Base-by-base conservation (phyloP, 371 early-diverging fungal genomes). In the Mortierella sp. region DNA sequence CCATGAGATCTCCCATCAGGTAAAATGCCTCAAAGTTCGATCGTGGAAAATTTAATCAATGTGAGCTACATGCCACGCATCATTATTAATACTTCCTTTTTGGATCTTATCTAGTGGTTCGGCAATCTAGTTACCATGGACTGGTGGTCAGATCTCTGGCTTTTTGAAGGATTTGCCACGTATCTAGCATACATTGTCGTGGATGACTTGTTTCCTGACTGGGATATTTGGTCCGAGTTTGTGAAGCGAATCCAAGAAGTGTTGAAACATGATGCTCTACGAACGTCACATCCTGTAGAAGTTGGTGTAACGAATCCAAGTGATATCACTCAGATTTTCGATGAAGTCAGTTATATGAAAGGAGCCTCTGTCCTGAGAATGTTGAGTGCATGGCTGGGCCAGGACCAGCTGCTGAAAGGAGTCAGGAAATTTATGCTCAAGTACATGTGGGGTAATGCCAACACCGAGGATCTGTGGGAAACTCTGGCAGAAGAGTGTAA, bases 131-230 rank as follows among this genome's bases (percentile, higher is more conserved):
- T 96, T n/a, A 96, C 96, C n/a, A 93, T 93, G 92, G 83, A 84
- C 32, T 87, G 85, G 84, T 98, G 97, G 98, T 87, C 88, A 66
- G 94, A 97, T 70, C 88, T 98, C 42, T 98, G 97, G 97, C 89
- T 99, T 43, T 97, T 98, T 85, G 99, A 99, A 85, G 98, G 98
- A 22, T 99, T 97, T 86, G 99, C 98, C 15, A 97, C 97, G 0
- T 96, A 95, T 88, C 93, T 96, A 17, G 96, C 96, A 17, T 89
- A 89, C 80, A 85, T 95, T 70, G 96, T 95, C 28, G 89, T 92
- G 32, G 92, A 94, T 70, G 84, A 93, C 61, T 69, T 96, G 32
- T 93, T 91, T 80, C 94, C 95, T 7, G 90, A 84, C 57, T 95
- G 95, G 94, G 85, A 92, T 57, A 80, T 92, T 31, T 96, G 94